These are phyloP conservation scores for Tylopilus sp. DNA, from an alignment of 768 basidiomycete genomes.

Conservation along the genomic window DNA sequence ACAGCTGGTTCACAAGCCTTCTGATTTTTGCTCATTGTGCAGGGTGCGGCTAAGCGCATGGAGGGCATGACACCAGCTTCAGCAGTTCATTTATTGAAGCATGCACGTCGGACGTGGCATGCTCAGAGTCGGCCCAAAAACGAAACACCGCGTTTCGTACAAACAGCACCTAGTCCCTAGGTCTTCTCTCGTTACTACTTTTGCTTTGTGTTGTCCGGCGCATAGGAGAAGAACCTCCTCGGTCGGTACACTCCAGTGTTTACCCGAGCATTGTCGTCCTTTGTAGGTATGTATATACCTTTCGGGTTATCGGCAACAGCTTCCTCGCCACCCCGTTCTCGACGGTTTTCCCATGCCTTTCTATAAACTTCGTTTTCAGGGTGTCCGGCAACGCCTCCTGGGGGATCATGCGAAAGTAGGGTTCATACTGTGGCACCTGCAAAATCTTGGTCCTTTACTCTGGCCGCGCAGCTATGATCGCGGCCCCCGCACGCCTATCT, in stretches of 20 bases:
- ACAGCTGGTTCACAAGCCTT: not conserved
- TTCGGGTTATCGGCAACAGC: not conserved
- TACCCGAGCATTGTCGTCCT: not conserved
- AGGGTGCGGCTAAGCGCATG: slow-evolving; percentile 93
- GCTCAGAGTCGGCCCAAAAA: not conserved
- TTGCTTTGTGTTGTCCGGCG: not conserved
- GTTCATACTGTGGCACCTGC: not conserved
- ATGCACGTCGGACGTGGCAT: slow-evolving; percentile 45
- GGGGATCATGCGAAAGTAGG: not conserved
- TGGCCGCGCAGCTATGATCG: not conserved
- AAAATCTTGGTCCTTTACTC: not conserved
- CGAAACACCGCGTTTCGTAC: not conserved
- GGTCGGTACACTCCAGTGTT: not conserved
- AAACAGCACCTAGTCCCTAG: not conserved
- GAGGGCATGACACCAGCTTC: slow-evolving; percentile 89
- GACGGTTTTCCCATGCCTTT: not conserved
- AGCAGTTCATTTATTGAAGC: slow-evolving; percentile 62
- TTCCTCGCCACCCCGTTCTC: not conserved
- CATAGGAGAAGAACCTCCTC: not conserved
- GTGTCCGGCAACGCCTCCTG: not conserved
- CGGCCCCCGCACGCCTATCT: not conserved
- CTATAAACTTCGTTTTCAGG: not conserved
- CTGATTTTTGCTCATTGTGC: not conserved
- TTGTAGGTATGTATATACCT: not conserved
- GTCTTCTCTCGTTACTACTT: not conserved